Evolutionary conservation across 192 early-diverging fungal species (phyloP).

Genomic region (Podila minutissima): DNA sequence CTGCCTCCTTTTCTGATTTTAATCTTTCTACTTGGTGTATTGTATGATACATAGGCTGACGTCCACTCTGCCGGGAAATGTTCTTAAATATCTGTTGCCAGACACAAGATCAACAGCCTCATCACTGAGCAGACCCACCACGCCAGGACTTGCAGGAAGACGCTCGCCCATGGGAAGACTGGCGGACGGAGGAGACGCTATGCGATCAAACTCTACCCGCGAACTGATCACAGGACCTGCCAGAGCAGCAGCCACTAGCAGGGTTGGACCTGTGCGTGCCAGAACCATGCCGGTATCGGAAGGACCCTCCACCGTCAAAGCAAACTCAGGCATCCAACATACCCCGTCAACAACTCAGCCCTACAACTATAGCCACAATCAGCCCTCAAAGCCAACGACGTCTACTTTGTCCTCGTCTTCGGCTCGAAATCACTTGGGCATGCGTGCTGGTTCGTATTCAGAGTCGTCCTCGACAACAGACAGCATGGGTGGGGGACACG

Average conservation of each 20-base stretch:
- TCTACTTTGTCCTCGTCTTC: not conserved
- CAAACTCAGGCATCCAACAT: not conserved
- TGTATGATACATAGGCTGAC: conserved; percentile 11
- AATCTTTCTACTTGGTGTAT: not conserved
- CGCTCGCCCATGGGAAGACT: not conserved
- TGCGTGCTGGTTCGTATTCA: not conserved
- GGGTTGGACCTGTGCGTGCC: conserved; percentile 39
- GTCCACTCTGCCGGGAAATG: conserved; percentile 28
- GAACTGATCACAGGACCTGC: conserved; percentile 16
- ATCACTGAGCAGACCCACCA: not conserved
- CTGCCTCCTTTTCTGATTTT: not conserved
- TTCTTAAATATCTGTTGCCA: conserved; percentile 44
- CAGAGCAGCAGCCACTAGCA: conserved; percentile 25
- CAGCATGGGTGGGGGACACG: not conserved
- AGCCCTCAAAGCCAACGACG: conserved; percentile 6
- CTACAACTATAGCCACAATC: conserved; percentile 6
- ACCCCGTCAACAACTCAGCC: conserved; percentile 7
- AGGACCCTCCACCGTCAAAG: conserved; percentile 17
- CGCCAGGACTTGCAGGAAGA: conserved; percentile 1
- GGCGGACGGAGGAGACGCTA: conserved; percentile 18
- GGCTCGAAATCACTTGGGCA: not conserved
- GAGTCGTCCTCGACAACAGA: not conserved
- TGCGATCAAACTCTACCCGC: conserved; percentile 23
- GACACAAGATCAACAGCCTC: conserved; percentile 21
- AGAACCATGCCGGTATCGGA: conserved; percentile 24